phyloP scores from a whole-genome alignment of 257 asterid species.

The Przewalskia tangutica region DNA sequence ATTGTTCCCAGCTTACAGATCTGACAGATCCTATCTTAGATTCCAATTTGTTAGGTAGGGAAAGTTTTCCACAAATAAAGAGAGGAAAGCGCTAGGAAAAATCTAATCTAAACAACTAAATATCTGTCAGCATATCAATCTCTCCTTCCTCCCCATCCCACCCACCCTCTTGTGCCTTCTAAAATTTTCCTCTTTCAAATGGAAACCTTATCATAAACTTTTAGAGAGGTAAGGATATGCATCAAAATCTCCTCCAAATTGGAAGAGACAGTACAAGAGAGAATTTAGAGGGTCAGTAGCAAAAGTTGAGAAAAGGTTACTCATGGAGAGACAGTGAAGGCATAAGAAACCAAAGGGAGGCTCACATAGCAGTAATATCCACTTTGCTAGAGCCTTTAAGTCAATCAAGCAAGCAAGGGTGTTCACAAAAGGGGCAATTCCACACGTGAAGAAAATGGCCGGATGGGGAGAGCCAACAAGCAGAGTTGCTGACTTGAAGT shows the following conservation, averaged over 20 bases:
- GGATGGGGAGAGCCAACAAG: background rate
- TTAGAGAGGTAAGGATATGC: background rate
- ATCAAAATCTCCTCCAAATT: background rate
- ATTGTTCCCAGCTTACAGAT: background rate
- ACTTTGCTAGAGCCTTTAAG: background rate
- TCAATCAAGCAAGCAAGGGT: background rate
- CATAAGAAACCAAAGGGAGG: background rate
- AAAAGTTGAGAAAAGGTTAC: background rate
- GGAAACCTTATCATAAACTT: background rate
- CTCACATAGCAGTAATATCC: background rate
- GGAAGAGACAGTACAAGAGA: background rate
- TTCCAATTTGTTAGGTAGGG: background rate
- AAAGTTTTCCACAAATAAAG: background rate
- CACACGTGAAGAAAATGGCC: background rate
- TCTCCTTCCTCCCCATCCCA: background rate
- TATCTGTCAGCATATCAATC: background rate
- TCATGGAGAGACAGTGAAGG: background rate
- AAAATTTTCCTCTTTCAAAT: background rate
- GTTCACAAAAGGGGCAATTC: background rate
- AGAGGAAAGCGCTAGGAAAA: background rate
- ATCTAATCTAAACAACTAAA: background rate
- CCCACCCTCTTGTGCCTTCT: background rate
- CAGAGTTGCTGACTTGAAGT: background rate
- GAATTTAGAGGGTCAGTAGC: background rate
- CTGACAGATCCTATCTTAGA: background rate